A percentile compares a stretch with the other conserved stretches of the same genome.
Evolutionary conservation across 1,139 yeast species (phyloP).

Genomic region (Suhomyces anneliseae): DNA sequence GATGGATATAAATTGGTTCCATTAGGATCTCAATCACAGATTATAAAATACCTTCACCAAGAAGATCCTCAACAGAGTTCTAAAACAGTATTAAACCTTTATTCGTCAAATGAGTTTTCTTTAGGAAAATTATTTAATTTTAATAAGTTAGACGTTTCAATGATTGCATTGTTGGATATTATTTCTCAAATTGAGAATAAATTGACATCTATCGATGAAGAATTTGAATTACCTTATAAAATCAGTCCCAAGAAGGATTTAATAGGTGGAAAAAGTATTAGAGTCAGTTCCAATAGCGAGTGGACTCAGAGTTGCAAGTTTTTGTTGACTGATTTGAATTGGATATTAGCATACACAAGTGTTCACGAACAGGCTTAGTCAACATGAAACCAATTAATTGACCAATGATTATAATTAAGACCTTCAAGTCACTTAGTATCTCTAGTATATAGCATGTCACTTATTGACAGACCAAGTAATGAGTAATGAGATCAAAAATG

Average conservation of each 20-base stretch:
- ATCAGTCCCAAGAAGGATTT: conserved; percentile 49
- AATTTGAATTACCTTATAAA: conserved; percentile 71
- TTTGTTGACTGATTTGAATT: conserved; percentile 66
- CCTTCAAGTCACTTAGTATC: no score
- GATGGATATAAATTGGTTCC: conserved; percentile 70
- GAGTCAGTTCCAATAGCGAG: conserved; percentile 70
- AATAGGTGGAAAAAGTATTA: conserved; percentile 76
- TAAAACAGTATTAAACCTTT: conserved; percentile 47
- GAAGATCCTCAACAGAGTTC: conserved; percentile 1
- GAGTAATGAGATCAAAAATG: no score
- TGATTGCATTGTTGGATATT: conserved; percentile 72
- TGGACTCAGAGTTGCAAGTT: conserved; percentile 93
- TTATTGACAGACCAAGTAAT: no score
- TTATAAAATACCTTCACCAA: conserved; percentile 49
- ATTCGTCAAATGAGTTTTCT: conserved; percentile 65
- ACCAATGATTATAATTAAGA: no score
- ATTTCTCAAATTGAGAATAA: conserved; percentile 55
- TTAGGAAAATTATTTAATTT: conserved; percentile 69
- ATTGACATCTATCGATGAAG: conserved; percentile 49
- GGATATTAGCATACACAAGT: conserved; percentile 50
- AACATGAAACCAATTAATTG: neutral
- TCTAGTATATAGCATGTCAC: no score
- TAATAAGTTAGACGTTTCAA: conserved; percentile 69
- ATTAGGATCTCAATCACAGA: conserved; percentile 79
- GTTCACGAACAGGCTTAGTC: conserved; percentile 22